Evolutionary conservation across 2,329 filamentous ascomycete genomes (phyloP).

Genomic region (Aureobasidium subglaciale): DNA sequence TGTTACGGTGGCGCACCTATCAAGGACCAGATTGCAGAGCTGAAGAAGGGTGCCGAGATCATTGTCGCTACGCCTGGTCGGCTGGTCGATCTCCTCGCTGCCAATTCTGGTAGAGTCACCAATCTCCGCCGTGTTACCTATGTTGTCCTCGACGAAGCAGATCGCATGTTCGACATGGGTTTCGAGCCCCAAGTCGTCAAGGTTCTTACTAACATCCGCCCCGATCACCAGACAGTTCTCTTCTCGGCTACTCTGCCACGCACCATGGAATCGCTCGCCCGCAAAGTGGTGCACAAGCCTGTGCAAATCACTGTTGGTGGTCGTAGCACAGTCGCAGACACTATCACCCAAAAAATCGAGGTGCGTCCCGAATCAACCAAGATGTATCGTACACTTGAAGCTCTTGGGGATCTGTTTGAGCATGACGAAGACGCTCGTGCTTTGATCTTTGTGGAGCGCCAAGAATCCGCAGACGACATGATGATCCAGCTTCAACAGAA

Average conservation of each 20-base stretch:
- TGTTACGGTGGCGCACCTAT: slow-evolving; percentile 94
- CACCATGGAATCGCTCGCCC: slow-evolving; percentile 83
- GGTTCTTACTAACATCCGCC: slow-evolving; percentile 84
- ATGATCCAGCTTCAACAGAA: slow-evolving; percentile 73
- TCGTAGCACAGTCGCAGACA: slow-evolving; percentile 58
- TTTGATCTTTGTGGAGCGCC: slow-evolving; percentile 51
- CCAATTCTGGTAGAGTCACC: slow-evolving; percentile 89
- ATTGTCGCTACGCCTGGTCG: slow-evolving; percentile 92
- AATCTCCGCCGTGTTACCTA: slow-evolving; percentile 87
- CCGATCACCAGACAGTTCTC: slow-evolving; percentile 85
- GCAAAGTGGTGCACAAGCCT: slow-evolving; percentile 77
- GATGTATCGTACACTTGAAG: slow-evolving; percentile 73
- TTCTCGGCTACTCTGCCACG: slow-evolving; percentile 96
- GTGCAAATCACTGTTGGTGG: slow-evolving; percentile 91
- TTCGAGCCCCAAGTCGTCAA: slow-evolving; percentile 98
- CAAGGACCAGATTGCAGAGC: slow-evolving; percentile 92
- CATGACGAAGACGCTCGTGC: slow-evolving; percentile 83
- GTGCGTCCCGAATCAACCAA: slow-evolving; percentile 76
- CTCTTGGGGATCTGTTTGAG: slow-evolving; percentile 80
- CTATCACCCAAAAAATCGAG: slow-evolving; percentile 88
- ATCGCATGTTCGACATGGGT: slow-evolving; percentile 99
- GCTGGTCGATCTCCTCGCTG: slow-evolving; percentile 89
- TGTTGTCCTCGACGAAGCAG: slow-evolving; percentile 91
- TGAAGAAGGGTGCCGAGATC: slow-evolving; percentile 92
- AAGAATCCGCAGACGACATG: slow-evolving; percentile 30